Evolutionary conservation across 129 eudicot genomes (phyloP).

Genomic region (Logfia minima): DNA sequence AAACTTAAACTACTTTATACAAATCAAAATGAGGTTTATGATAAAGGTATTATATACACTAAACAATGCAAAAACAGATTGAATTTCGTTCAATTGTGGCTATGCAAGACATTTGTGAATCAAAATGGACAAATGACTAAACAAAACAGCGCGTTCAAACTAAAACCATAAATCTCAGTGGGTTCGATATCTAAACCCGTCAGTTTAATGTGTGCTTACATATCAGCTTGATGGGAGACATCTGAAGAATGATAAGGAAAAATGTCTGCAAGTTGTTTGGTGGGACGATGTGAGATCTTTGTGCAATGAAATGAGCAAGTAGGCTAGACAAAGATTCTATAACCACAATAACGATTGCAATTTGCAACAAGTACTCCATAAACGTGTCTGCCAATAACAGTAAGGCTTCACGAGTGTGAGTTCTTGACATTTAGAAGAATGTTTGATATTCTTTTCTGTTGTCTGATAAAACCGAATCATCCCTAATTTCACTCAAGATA

Average conservation of each 20-base stretch:
- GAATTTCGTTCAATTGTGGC: background rate
- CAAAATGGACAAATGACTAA: background rate
- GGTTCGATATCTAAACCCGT: background rate
- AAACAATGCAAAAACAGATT: too few species aligned
- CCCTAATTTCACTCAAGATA: conserved; percentile 18
- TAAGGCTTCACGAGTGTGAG: background rate
- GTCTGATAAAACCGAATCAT: conserved; percentile 12
- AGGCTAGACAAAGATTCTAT: conserved; percentile 16
- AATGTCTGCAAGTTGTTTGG: conserved; percentile 20
- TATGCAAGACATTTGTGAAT: background rate
- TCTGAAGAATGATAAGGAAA: background rate
- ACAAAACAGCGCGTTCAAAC: background rate
- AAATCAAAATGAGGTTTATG: background rate
- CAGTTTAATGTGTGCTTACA: background rate
- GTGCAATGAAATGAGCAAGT: conserved; percentile 23
- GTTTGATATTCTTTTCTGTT: background rate
- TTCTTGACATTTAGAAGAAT: background rate
- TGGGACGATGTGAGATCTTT: conserved; percentile 12
- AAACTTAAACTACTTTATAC: background rate
- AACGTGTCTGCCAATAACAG: background rate
- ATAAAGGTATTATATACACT: background rate
- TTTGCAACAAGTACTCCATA: background rate
- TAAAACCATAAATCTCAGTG: background rate
- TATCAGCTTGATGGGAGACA: background rate
- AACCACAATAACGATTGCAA: conserved; percentile 17